phyloP scores from a whole-genome alignment of 2,329 filamentous ascomycete species.

The Aspergillus sp. region DNA sequence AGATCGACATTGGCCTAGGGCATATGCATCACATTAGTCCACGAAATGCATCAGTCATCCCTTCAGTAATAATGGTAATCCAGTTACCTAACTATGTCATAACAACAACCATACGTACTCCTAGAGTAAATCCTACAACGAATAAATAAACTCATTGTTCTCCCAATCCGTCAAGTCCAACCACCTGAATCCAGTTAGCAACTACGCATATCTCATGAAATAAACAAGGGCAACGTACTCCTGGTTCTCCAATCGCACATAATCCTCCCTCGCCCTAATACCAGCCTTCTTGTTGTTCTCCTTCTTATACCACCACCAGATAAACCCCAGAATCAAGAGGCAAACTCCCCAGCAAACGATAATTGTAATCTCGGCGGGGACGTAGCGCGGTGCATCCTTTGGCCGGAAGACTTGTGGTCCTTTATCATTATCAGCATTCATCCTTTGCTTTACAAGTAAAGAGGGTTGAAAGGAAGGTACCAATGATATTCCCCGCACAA shows the following conservation, averaged over 20 bases:
- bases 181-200: slow-evolving; percentile 29
- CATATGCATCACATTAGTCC: too few relatives aligned
- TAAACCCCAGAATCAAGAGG: slow-evolving; percentile 52
- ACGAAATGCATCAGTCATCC: too few relatives aligned
- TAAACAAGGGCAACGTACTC: slow-evolving; percentile 40
- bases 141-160: slow-evolving; percentile 59
- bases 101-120: background rate
- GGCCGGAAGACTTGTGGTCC: slow-evolving; percentile 53
- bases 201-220: background rate
- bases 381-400: slow-evolving; percentile 53
- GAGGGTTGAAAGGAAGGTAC: slow-evolving; percentile 19
- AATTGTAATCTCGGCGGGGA: slow-evolving; percentile 58
- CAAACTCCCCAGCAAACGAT: slow-evolving; percentile 53
- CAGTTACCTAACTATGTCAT: background rate
- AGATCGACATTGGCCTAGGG: too few relatives aligned
- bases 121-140: slow-evolving; percentile 21
- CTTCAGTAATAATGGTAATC: background rate
- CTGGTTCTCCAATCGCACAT: slow-evolving; percentile 58
- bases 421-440: slow-evolving; percentile 7
- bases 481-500: slow-evolving; percentile 52
- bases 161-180: slow-evolving; percentile 60
- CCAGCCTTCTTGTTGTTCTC: slow-evolving; percentile 56
- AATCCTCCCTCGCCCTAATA: slow-evolving; percentile 48
- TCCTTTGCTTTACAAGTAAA: background rate
- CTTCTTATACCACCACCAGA: slow-evolving; percentile 54